Base-by-base conservation (phyloP, 805 yeast genomes). In the Kluyveromyces siamensis region DNA sequence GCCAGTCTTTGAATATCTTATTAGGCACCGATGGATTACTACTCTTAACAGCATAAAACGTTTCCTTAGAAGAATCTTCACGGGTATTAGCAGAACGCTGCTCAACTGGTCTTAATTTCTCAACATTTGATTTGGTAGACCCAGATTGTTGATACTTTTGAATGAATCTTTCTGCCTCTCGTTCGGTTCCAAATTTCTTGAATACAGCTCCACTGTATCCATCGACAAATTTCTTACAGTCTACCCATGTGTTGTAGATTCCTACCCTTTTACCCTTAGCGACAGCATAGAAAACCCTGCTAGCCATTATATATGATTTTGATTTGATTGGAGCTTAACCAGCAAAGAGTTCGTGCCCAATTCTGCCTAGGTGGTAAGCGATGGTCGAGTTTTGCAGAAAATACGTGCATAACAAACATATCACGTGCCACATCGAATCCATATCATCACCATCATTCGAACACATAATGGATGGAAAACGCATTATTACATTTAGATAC, bases 191-290 rank as follows among this genome's bases (percentile, higher is more conserved):
- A 58, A 86, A 86, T 54, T 75, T 75, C 62, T 82, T 84, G 65
- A 60, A 82, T 13, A 60, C 57, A 7, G 88, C 84, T 2, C 80
- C 78, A 3, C 74, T 50, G 54, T 62, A 82, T 0, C 90, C 87
- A 7, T 57, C 54, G 0, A 81, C 84, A 41, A 79, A 76, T 0
- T 55, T 53, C 47, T 73, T 68, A 49, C 83, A 79, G 5, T 73
- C 78, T 1, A 61, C 59, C 96, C 96, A 88, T 17, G 63, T 62
- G 8, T 48, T 54, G 63, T 67, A 87, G 1, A 87, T 70, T 0
- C 95, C 96, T 1, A 66, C 57, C 2, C 51, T 48, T 16, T 79
- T 66, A 1, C 88, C 87, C 5, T 63, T 67, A 27, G 66, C 70
- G 1, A 81, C 85, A 0, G 84, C 86, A 54, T 81, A 81, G 52